A percentile compares a stretch with the other conserved stretches of the same genome.
These are phyloP conservation scores for Parietichytrium sp. DNA, from an alignment of 108 stramenopile species.

Conservation along the genomic window DNA sequence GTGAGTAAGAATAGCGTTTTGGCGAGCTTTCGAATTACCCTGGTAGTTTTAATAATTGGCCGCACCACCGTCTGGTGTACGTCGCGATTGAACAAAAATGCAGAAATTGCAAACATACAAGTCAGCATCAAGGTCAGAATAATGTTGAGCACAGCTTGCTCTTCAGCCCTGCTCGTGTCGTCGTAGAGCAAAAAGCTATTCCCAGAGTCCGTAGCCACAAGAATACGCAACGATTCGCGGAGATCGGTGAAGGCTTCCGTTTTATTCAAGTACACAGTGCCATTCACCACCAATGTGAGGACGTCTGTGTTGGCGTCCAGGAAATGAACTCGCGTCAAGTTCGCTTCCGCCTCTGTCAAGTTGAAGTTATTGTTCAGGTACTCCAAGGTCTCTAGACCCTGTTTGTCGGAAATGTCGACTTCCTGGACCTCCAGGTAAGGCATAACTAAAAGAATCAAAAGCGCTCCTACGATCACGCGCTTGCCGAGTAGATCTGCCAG, in stretches of 20 bases:
- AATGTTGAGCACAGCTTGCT: conserved; percentile 1
- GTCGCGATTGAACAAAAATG: conserved; percentile 34
- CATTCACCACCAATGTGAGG: too few relatives aligned
- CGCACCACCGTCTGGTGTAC: conserved; percentile 18
- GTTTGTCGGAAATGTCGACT: not conserved
- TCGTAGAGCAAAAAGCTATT: not conserved
- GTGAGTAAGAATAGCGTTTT: not conserved
- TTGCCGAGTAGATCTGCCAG: conserved; percentile 37
- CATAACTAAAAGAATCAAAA: not conserved
- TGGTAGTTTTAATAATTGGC: not conserved
- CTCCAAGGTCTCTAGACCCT: not conserved
- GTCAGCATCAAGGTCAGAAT: conserved; percentile 3
- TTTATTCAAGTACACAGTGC: too few relatives aligned
- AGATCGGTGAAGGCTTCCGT: too few relatives aligned
- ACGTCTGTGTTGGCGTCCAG: too few relatives aligned
- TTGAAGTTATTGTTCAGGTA: too few relatives aligned
- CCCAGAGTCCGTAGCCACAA: not conserved
- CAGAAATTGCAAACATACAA: not conserved
- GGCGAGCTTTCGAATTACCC: not conserved
- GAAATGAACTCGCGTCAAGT: too few relatives aligned
- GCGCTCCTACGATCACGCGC: not conserved
- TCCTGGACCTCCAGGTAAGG: not conserved
- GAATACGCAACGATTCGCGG: not conserved
- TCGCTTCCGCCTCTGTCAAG: not conserved
- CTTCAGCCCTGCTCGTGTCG: not conserved